Evolutionary conservation across 2,329 filamentous ascomycete species (phyloP).

Genomic region (Colletotrichum magnum): DNA sequence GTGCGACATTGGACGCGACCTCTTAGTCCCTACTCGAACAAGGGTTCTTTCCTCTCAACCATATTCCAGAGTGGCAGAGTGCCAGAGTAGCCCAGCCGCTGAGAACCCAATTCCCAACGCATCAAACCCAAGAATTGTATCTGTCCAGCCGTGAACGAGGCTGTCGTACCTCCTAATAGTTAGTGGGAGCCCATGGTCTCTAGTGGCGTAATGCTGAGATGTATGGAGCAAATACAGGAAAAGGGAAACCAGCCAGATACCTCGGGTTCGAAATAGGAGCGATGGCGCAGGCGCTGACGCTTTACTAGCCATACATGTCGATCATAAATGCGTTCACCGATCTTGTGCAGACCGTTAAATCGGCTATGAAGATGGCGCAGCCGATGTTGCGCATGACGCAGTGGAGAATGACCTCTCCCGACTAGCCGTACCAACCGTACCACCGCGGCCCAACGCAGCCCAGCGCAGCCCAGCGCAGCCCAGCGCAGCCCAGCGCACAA

Average conservation of each 20-base stretch:
- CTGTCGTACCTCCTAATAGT: not conserved
- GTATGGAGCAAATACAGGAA: not conserved
- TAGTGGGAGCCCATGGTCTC: not conserved
- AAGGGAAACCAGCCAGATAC: not conserved
- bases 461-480: not conserved
- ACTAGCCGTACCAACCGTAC: not conserved
- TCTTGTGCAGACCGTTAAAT: not conserved
- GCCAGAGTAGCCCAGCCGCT: not conserved
- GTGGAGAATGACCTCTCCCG: not conserved
- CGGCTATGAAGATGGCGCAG: not conserved
- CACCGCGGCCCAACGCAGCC: no score
- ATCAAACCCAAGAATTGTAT: not conserved
- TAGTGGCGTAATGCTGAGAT: not conserved
- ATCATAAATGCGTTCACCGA: not conserved
- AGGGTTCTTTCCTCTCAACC: not conserved
- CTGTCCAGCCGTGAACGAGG: not conserved
- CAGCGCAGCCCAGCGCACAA: not conserved
- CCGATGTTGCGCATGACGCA: not conserved
- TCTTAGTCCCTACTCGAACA: not conserved
- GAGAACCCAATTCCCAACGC: not conserved
- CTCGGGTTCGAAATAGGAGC: not conserved
- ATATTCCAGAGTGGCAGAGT: not conserved
- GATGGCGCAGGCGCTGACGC: not conserved
- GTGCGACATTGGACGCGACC: not conserved
- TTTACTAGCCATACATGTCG: not conserved